Evolutionary conservation across 805 yeast genomes (phyloP).

Genomic region (Wickerhamiella azymoides): DNA sequence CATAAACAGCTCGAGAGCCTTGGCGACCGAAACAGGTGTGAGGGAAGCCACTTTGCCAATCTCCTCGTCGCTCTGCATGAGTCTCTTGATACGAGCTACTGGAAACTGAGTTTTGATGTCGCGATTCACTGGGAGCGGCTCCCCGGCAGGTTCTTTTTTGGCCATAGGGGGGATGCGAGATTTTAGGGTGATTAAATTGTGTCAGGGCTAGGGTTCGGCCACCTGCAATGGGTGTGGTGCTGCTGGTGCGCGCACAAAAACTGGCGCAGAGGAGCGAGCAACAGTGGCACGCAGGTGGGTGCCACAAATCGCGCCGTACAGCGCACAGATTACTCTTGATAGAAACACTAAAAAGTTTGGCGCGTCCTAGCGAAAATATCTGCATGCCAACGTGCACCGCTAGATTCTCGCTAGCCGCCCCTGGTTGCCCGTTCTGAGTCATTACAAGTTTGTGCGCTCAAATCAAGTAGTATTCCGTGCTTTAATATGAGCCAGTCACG

Average conservation of each 20-base stretch:
- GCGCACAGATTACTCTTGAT: background rate
- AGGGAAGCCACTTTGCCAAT: slow-evolving; percentile 98
- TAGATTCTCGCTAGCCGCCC: too few species aligned
- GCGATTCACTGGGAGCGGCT: slow-evolving; percentile 16
- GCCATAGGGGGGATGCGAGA: background rate
- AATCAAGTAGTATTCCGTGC: too few species aligned
- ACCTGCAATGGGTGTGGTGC: background rate
- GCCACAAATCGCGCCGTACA: too few species aligned
- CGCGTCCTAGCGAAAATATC: too few species aligned
- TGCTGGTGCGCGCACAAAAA: background rate
- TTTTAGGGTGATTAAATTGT: background rate
- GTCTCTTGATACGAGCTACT: slow-evolving; percentile 78
- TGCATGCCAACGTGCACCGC: too few species aligned
- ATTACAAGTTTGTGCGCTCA: too few species aligned
- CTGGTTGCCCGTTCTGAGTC: too few species aligned
- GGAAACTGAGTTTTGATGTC: slow-evolving; percentile 32
- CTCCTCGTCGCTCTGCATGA: slow-evolving; percentile 97
- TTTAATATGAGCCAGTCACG: too few species aligned
- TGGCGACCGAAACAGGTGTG: slow-evolving; percentile 94
- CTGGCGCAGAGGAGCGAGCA: background rate
- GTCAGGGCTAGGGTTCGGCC: background rate
- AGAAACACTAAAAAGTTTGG: background rate
- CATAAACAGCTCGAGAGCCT: slow-evolving; percentile 85
- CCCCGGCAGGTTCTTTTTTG: slow-evolving; percentile 9
- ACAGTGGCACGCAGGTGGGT: background rate